Percentiles rank a stretch among this genome's conserved stretches.
Evolutionary conservation across 2,329 filamentous ascomycete genomes (phyloP).

Genomic region (Microdochium trichocladiopsis): DNA sequence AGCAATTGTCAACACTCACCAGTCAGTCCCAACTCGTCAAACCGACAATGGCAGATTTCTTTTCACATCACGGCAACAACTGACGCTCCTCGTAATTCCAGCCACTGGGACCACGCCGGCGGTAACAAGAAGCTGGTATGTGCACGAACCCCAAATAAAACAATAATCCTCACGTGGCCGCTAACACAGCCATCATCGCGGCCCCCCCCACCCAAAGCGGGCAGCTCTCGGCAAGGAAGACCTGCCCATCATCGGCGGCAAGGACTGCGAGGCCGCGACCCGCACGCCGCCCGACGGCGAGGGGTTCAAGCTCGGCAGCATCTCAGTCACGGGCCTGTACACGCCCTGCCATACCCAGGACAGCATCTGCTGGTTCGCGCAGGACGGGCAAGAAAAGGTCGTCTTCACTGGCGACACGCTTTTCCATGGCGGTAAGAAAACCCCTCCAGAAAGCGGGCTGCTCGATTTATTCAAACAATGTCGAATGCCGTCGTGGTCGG

Average conservation of each 20-base stretch:
- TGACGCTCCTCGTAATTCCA: conserved; percentile 24
- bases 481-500: no score
- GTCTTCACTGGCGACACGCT: conserved; percentile 97
- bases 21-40: conserved; percentile 62
- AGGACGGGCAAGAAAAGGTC: conserved; percentile 67
- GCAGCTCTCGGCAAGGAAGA: conserved; percentile 45
- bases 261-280: conserved; percentile 75
- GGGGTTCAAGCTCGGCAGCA: conserved; percentile 75
- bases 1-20: conserved; percentile 93
- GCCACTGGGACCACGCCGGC: conserved; percentile 90
- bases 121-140: conserved; percentile 78
- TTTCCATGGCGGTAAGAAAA: conserved; percentile 72
- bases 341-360: conserved; percentile 98
- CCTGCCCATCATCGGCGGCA: conserved; percentile 79
- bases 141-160: conserved; percentile 3
- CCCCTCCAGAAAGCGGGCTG: no score
- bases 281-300: conserved; percentile 69
- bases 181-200: background rate
- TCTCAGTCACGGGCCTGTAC: conserved; percentile 80
- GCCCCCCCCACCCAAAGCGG: background rate
- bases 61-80: background rate
- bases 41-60: no score
- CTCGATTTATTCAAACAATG: no score
- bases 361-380: conserved; percentile 90
- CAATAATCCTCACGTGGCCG: background rate